These are phyloP conservation scores for Laburnicola sp. DNA, from an alignment of 2,329 filamentous ascomycete species.

Conservation along the genomic window DNA sequence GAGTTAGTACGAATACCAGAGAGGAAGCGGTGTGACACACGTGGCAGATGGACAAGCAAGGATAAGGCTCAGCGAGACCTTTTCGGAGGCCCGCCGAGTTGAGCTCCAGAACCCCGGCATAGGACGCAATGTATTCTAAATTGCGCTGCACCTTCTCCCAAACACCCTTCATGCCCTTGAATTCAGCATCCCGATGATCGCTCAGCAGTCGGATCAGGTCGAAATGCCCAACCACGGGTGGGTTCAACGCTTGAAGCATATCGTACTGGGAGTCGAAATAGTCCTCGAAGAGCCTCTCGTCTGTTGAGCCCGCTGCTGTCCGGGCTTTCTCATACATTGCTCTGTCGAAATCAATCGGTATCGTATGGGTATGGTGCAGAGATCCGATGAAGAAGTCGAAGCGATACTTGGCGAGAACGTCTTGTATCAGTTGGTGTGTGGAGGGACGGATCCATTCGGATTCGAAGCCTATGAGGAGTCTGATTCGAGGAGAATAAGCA, in stretches of 20 bases:
- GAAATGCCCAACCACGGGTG: slow-evolving; percentile 87
- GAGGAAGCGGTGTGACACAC: slow-evolving; percentile 52
- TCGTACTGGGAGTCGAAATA: slow-evolving; percentile 88
- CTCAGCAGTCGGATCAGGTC: slow-evolving; percentile 86
- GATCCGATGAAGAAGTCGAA: slow-evolving; percentile 93
- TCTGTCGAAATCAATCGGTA: slow-evolving; percentile 86
- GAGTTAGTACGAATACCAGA: slow-evolving; percentile 21
- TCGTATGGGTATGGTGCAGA: slow-evolving; percentile 82
- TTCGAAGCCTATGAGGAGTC: slow-evolving; percentile 88
- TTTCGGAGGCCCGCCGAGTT: slow-evolving; percentile 88
- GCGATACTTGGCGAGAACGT: slow-evolving; percentile 61
- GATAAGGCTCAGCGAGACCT: slow-evolving; percentile 89
- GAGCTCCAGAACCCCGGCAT: slow-evolving; percentile 84
- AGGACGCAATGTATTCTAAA: slow-evolving; percentile 67
- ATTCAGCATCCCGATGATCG: slow-evolving; percentile 64
- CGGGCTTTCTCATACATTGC: slow-evolving; percentile 68
- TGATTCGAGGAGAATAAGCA: slow-evolving; percentile 71
- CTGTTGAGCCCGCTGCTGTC: slow-evolving; percentile 57
- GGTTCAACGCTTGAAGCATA: slow-evolving; percentile 74
- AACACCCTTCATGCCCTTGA: slow-evolving; percentile 63
- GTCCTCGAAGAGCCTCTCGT: slow-evolving; percentile 68
- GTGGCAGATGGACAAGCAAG: slow-evolving; percentile 74
- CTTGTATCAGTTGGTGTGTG: slow-evolving; percentile 62
- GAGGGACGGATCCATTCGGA: slow-evolving; percentile 83
- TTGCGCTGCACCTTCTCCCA: slow-evolving; percentile 79